phyloP scores from a whole-genome alignment of 2,329 filamentous ascomycete genomes.

The Fusarium austroafricanum region DNA sequence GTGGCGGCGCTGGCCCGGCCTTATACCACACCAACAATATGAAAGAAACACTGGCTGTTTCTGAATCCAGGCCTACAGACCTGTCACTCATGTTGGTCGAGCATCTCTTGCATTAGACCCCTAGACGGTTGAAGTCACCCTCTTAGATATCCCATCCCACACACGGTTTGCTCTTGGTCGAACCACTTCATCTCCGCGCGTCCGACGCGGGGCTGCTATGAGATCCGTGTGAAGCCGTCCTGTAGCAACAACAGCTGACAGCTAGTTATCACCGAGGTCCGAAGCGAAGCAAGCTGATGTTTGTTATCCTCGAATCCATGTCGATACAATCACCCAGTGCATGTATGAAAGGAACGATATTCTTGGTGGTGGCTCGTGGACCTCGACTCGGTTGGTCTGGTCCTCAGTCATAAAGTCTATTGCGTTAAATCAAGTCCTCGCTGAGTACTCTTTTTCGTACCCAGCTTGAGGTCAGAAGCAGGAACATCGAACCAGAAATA shows the following conservation, averaged over 20 bases:
- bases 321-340: constrained; percentile 24
- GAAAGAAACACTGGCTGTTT: constrained; percentile 27
- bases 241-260: constrained; percentile 4
- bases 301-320: constrained; percentile 7
- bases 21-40: constrained; percentile 2
- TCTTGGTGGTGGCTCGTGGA: constrained; percentile 41
- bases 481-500: constrained; percentile 27
- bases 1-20: constrained; percentile 3
- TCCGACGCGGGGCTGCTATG: constrained; percentile 22
- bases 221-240: neutral
- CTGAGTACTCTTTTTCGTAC: constrained; percentile 27
- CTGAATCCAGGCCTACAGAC: neutral
- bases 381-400: constrained; percentile 43
- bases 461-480: constrained; percentile 20
- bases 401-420: constrained; percentile 45
- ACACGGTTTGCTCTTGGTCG: constrained; percentile 4
- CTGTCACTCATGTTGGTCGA: constrained; percentile 9
- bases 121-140: neutral
- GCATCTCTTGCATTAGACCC: constrained; percentile 5
- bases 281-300: neutral
- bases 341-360: constrained; percentile 10
- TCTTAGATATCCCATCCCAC: constrained; percentile 10
- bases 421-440: constrained; percentile 29
- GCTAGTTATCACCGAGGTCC: neutral
- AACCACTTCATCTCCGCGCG: constrained; percentile 30